phyloP scores from a whole-genome alignment of 2,329 filamentous ascomycete species.

The Cladophialophora psammophila region DNA sequence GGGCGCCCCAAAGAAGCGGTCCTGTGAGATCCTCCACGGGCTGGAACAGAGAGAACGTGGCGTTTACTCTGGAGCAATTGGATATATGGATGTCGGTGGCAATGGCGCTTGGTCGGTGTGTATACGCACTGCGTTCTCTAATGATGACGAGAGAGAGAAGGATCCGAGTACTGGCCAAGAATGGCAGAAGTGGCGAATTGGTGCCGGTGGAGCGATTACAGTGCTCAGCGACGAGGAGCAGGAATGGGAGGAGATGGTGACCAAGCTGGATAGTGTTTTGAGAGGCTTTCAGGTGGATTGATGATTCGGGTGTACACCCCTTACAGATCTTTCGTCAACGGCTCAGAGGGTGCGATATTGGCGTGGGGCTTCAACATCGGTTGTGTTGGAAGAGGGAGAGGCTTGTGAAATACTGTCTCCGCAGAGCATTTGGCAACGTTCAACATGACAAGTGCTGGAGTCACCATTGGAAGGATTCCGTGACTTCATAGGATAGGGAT shows the following conservation, averaged over 20 bases:
- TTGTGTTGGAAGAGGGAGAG: neutral
- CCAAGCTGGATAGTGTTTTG: conserved; percentile 65
- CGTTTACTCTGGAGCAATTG: conserved; percentile 86
- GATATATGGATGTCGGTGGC: conserved; percentile 86
- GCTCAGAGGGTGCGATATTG: neutral
- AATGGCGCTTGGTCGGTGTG: conserved; percentile 90
- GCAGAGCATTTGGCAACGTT: neutral
- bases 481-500: neutral
- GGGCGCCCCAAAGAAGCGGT: conserved; percentile 91
- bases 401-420: neutral
- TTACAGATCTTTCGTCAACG: neutral
- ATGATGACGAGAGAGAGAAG: conserved; percentile 39
- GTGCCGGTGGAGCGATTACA: conserved; percentile 90
- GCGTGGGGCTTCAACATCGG: neutral
- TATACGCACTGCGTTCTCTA: conserved; percentile 77
- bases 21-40: conserved; percentile 78
- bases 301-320: neutral
- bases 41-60: conserved; percentile 73
- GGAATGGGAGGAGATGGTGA: conserved; percentile 91
- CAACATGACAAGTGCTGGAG: neutral
- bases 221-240: conserved; percentile 78
- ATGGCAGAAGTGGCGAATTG: conserved; percentile 72
- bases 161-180: conserved; percentile 26
- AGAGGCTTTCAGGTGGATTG: conserved; percentile 46
- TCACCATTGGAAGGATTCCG: neutral